Evolutionary conservation across 192 early-diverging fungal species (phyloP).

Genomic region (Coemansia sp.): DNA sequence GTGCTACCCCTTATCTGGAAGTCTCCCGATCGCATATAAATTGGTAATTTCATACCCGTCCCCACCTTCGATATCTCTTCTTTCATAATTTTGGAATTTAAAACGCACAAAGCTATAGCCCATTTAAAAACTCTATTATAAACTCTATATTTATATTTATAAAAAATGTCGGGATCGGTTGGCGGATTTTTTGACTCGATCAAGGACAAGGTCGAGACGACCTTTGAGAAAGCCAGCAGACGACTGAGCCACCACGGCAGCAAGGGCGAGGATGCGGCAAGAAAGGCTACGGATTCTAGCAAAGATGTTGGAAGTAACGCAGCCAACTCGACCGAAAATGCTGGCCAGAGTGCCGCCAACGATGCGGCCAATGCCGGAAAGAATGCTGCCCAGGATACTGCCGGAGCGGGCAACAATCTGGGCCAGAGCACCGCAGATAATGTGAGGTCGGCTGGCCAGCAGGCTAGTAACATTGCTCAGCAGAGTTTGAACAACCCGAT

Average conservation of each 20-base stretch:
- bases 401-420: neutral
- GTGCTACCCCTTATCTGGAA: neutral
- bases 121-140: neutral
- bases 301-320: neutral
- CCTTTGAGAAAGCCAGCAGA: constrained; percentile 37
- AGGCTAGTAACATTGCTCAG: neutral
- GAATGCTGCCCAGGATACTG: neutral
- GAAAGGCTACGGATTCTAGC: neutral
- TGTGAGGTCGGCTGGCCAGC: neutral
- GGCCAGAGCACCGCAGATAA: neutral
- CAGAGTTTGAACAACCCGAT: constrained; percentile 11
- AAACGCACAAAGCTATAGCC: too few species aligned
- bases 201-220: constrained; percentile 47
- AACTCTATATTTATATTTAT: neutral
- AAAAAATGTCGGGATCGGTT: constrained; percentile 10
- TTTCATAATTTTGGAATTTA: neutral
- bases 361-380: constrained; percentile 3
- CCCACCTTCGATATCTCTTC: neutral
- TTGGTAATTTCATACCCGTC: neutral
- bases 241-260: constrained; percentile 33
- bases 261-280: constrained; percentile 10
- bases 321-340: neutral
- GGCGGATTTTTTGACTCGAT: constrained; percentile 31
- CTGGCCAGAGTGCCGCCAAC: constrained; percentile 4
- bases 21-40: neutral